phyloP scores from a whole-genome alignment of 1,284 basidiomycete genomes.

The Moesziomyces globuligerus region DNA sequence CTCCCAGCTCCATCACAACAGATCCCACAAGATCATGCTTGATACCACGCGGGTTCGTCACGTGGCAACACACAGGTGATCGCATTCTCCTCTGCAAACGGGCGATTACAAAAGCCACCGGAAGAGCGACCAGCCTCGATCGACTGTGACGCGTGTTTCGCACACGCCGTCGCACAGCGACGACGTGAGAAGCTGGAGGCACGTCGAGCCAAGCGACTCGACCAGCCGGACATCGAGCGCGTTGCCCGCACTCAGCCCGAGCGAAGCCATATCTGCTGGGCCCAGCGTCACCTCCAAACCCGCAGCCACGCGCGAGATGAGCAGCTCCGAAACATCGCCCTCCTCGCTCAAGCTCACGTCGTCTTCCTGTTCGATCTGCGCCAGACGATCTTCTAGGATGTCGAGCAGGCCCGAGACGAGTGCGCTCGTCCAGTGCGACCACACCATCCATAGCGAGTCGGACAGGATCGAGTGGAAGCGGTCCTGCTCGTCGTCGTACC shows the following conservation, averaged over 20 bases:
- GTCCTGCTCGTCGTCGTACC: slow-evolving; percentile 2
- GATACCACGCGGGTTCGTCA: too few relatives aligned
- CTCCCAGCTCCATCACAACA: neutral
- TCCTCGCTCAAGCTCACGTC: slow-evolving; percentile 3
- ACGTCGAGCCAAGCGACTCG: slow-evolving; percentile 18
- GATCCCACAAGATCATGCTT: neutral
- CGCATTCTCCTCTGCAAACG: neutral
- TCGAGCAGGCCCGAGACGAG: slow-evolving; percentile 41
- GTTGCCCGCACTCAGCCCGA: slow-evolving; percentile 46
- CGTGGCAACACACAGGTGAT: too few relatives aligned
- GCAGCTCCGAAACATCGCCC: slow-evolving; percentile 12
- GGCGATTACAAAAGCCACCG: slow-evolving; percentile 30
- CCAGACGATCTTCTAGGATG: slow-evolving; percentile 33
- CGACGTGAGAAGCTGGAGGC: slow-evolving; percentile 13
- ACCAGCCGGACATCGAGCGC: slow-evolving; percentile 42
- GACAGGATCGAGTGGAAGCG: slow-evolving; percentile 32
- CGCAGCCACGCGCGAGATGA: slow-evolving; percentile 8
- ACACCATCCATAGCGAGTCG: slow-evolving; percentile 49
- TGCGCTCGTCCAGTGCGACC: slow-evolving; percentile 45
- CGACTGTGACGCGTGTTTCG: slow-evolving; percentile 17
- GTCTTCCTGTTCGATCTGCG: slow-evolving; percentile 20
- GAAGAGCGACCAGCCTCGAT: slow-evolving; percentile 31
- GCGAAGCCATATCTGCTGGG: slow-evolving; percentile 31
- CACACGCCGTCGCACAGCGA: slow-evolving; percentile 3
- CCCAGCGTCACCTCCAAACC: slow-evolving; percentile 24